These are phyloP conservation scores for Hypomyces perniciosus DNA, from an alignment of 2,329 filamentous ascomycete species.

Conservation along the genomic window DNA sequence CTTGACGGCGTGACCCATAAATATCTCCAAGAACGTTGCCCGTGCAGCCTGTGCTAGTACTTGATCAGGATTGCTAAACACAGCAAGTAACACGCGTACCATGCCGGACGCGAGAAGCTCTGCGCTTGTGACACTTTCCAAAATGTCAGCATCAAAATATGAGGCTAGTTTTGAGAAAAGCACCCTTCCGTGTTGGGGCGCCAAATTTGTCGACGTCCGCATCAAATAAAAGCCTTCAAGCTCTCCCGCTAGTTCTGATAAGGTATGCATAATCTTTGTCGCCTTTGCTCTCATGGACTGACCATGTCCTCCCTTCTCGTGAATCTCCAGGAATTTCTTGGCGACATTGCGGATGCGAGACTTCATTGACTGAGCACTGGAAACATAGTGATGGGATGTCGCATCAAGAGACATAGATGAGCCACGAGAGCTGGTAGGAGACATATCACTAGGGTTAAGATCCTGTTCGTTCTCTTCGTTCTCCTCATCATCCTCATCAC, in stretches of 20 bases:
- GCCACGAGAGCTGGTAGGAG: slow-evolving; percentile 59
- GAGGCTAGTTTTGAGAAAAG: slow-evolving; percentile 71
- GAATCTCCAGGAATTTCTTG: slow-evolving; percentile 74
- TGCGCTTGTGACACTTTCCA: slow-evolving; percentile 92
- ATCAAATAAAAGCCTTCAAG: slow-evolving; percentile 66
- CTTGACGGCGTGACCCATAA: slow-evolving; percentile 73
- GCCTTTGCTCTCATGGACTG: slow-evolving; percentile 75
- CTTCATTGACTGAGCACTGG: slow-evolving; percentile 49
- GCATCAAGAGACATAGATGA: slow-evolving; percentile 60
- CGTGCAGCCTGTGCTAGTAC: slow-evolving; percentile 60
- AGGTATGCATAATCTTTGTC: slow-evolving; percentile 62
- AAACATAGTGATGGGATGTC: slow-evolving; percentile 42
- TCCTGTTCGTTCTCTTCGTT: slow-evolving; percentile 48
- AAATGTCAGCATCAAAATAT: slow-evolving; percentile 81
- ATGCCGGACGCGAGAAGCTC: slow-evolving; percentile 88
- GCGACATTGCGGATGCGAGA: slow-evolving; percentile 69
- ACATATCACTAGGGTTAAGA: slow-evolving; percentile 51
- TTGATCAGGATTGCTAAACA: slow-evolving; percentile 69
- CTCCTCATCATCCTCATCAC: slow-evolving; percentile 40
- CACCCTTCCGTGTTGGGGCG: slow-evolving; percentile 48
- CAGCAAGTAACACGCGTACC: slow-evolving; percentile 73
- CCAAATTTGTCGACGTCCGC: slow-evolving; percentile 40
- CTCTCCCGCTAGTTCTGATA: slow-evolving; percentile 65
- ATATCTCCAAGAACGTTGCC: slow-evolving; percentile 80
- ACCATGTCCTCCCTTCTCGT: slow-evolving; percentile 69